Conservation (phyloP, 2,329 filamentous ascomycete genomes). For the Pestalotiopsis sp. region DNA sequence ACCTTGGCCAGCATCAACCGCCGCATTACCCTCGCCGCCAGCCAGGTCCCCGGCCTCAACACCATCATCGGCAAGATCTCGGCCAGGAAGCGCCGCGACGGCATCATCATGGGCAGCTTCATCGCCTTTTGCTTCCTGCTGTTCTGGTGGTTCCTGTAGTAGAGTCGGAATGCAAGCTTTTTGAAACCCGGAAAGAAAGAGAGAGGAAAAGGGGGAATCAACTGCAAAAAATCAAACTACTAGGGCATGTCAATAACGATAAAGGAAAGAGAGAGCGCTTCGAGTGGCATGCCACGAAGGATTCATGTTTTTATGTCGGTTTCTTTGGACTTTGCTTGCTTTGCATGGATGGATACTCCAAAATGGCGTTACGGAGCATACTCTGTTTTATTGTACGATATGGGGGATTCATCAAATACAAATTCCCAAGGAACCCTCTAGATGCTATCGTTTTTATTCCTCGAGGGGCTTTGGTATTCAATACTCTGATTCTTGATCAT, state of each 20-base stretch:
- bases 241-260: neutral
- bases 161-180: too few relatives aligned
- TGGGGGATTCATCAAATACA: constrained; percentile 58
- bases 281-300: neutral
- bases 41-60: constrained; percentile 92
- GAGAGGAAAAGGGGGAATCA: too few relatives aligned
- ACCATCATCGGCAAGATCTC: constrained; percentile 90
- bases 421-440: constrained; percentile 31
- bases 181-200: too few relatives aligned
- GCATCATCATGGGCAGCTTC: constrained; percentile 88
- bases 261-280: neutral
- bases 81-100: constrained; percentile 91
- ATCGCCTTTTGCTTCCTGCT: constrained; percentile 91
- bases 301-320: neutral
- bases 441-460: neutral
- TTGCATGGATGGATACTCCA: constrained; percentile 10
- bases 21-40: constrained; percentile 85
- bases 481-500: neutral
- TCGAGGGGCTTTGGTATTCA: neutral
- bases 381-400: constrained; percentile 68
- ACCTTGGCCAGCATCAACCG: constrained; percentile 87
- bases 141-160: constrained; percentile 69
- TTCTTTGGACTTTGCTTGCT: neutral
- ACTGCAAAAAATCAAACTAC: too few relatives aligned
- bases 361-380: constrained; percentile 49